Percentiles rank a stretch among this genome's conserved stretches.
These are phyloP conservation scores for Xerocomellus chrysenteron DNA, from an alignment of 768 basidiomycete species.

Conservation along the genomic window DNA sequence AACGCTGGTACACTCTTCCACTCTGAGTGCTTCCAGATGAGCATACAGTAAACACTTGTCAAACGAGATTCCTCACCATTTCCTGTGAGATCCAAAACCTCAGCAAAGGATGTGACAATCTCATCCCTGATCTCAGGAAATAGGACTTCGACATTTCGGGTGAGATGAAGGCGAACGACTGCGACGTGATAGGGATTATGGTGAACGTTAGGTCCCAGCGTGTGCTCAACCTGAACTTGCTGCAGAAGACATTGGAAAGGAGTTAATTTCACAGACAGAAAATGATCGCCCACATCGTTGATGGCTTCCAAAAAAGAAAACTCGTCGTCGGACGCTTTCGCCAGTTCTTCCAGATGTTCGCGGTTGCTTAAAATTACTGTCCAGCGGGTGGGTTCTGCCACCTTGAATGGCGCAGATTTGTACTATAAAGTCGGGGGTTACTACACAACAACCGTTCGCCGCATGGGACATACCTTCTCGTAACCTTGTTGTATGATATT, in stretches of 20 bases:
- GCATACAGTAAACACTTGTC: background rate
- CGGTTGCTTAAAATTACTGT: conserved; percentile 35
- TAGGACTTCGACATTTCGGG: conserved; percentile 37
- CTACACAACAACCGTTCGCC: too few relatives aligned
- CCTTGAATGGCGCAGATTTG: conserved; percentile 30
- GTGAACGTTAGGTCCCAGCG: conserved; percentile 34
- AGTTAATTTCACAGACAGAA: background rate
- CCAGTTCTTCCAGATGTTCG: conserved; percentile 10
- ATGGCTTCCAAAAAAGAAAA: conserved; percentile 18
- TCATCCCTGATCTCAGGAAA: conserved; percentile 49
- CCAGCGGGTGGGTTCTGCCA: conserved; percentile 36
- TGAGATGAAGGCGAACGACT: conserved; percentile 24
- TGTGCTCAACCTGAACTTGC: conserved; percentile 39
- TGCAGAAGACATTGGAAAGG: conserved; percentile 10
- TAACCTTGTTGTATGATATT: conserved; percentile 34
- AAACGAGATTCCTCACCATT: conserved; percentile 10
- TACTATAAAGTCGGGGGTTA: background rate
- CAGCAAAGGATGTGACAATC: conserved; percentile 39
- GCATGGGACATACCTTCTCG: conserved; percentile 17
- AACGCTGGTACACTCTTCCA: conserved; percentile 37
- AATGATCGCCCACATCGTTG: conserved; percentile 29
- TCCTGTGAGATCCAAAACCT: conserved; percentile 30
- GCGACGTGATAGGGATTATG: conserved; percentile 32
- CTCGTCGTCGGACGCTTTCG: background rate
- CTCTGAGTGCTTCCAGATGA: conserved; percentile 23